These are phyloP conservation scores for Naganishia kalamii DNA, from an alignment of 768 basidiomycete species.

Conservation along the genomic window DNA sequence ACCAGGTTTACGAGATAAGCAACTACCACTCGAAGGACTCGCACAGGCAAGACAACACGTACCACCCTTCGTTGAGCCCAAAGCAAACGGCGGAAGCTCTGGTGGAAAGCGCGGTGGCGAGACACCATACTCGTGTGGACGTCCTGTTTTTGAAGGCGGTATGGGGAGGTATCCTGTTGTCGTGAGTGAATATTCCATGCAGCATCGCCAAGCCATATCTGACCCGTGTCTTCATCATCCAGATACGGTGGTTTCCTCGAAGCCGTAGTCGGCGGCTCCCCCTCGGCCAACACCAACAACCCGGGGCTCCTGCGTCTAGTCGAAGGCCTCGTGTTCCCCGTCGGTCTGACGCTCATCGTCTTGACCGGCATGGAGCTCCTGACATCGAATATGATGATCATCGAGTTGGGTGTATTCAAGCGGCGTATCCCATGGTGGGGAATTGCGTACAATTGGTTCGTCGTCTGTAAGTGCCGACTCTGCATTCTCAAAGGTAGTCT, in stretches of 20 bases:
- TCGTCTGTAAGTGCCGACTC: constrained; percentile 13
- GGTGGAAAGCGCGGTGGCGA: constrained; percentile 18
- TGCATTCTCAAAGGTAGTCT: too few species aligned
- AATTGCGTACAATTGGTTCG: constrained; percentile 15
- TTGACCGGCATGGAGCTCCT: constrained; percentile 20
- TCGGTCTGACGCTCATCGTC: constrained; percentile 15
- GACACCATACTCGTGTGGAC: constrained; percentile 17
- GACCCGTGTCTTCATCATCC: neutral
- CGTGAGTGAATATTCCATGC: neutral
- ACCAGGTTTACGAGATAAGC: constrained; percentile 3
- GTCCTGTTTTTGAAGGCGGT: constrained; percentile 21
- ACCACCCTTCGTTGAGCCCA: constrained; percentile 14
- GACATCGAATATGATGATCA: constrained; percentile 22
- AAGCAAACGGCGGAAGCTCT: constrained; percentile 15
- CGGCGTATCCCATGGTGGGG: constrained; percentile 19
- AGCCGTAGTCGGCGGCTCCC: constrained; percentile 19
- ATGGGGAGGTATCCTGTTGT: constrained; percentile 20
- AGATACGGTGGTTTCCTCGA: constrained; percentile 18
- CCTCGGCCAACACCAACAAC: constrained; percentile 16
- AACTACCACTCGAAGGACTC: constrained; percentile 12
- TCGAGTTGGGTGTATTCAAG: constrained; percentile 16
- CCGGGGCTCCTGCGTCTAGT: constrained; percentile 15
- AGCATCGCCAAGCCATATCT: neutral
- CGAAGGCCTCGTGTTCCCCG: constrained; percentile 20
- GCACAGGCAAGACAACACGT: constrained; percentile 5